Percentiles rank a stretch among this genome's conserved stretches.
Evolutionary conservation across 805 yeast genomes (phyloP).

Genomic region (Candida chauliodis): DNA sequence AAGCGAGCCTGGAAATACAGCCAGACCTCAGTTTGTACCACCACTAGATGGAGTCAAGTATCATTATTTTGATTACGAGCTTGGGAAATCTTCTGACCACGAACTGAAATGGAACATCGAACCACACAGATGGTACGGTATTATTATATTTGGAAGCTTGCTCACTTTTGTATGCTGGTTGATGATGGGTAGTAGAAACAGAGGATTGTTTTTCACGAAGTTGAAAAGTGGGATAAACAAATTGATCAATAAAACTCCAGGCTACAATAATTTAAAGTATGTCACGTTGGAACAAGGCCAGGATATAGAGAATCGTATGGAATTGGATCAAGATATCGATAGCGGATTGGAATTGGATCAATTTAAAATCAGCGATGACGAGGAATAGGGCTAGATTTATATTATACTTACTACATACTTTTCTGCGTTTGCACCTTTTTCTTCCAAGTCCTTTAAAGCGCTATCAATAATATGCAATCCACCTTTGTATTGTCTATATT

Average conservation of each 20-base stretch:
- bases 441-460: slow-evolving; percentile 38
- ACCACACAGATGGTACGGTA: slow-evolving; percentile 42
- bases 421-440: slow-evolving; percentile 40
- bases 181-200: slow-evolving; percentile 29
- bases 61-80: slow-evolving; percentile 28
- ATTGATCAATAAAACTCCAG: slow-evolving; percentile 6
- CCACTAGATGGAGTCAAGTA: slow-evolving; percentile 16
- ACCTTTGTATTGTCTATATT: slow-evolving; percentile 28
- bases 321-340: slow-evolving; percentile 12
- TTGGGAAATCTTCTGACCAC: slow-evolving; percentile 22
- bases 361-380: slow-evolving; percentile 19
- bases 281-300: neutral
- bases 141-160: slow-evolving; percentile 25
- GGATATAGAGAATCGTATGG: slow-evolving; percentile 10
- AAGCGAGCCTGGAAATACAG: slow-evolving; percentile 44
- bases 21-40: slow-evolving; percentile 41
- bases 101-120: slow-evolving; percentile 42
- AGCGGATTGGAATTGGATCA: slow-evolving; percentile 9
- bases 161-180: slow-evolving; percentile 24
- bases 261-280: slow-evolving; percentile 9
- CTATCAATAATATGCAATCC: slow-evolving; percentile 30
- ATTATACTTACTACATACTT: slow-evolving; percentile 32
- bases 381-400: slow-evolving; percentile 11
- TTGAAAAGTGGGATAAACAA: slow-evolving; percentile 4
- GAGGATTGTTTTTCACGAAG: slow-evolving; percentile 10